These are phyloP conservation scores for Syncephalastrum sp. DNA, from an alignment of 371 early-diverging fungal genomes.

Conservation along the genomic window DNA sequence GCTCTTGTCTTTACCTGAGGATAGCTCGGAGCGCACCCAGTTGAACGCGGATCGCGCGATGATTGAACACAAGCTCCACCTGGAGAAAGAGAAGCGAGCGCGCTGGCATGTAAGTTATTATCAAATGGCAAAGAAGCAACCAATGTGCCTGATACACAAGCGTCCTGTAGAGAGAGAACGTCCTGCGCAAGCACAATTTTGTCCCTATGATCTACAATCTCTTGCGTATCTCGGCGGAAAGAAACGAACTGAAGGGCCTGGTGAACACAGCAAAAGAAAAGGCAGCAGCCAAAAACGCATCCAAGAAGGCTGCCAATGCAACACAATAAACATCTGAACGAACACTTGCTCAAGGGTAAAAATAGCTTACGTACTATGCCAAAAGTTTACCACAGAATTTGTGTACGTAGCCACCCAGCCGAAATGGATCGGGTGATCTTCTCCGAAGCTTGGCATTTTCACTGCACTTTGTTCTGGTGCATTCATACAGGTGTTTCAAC, in stretches of 20 bases:
- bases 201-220: constrained; percentile 76
- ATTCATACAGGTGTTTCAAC: too few species aligned
- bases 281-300: constrained; percentile 16
- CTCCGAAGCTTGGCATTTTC: too few species aligned
- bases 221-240: constrained; percentile 63
- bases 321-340: constrained; percentile 1
- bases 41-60: constrained; percentile 27
- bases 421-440: too few species aligned
- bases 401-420: too few species aligned
- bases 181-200: constrained; percentile 78
- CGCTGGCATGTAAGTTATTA: constrained; percentile 47
- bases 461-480: too few species aligned
- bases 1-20: constrained; percentile 42
- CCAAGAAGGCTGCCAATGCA: constrained; percentile 2
- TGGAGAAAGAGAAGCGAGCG: constrained; percentile 48
- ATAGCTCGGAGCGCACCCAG: constrained; percentile 27
- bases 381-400: too few species aligned
- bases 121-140: not conserved
- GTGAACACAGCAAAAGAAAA: constrained; percentile 58
- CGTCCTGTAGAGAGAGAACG: constrained; percentile 62
- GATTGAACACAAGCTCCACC: constrained; percentile 43
- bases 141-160: not conserved
- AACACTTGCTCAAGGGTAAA: not conserved
- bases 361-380: too few species aligned
- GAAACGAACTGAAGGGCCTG: constrained; percentile 53